These are phyloP conservation scores for button mushroom (Agaricus bisporus) DNA, from an alignment of 768 basidiomycete species.

Conservation along the genomic window DNA sequence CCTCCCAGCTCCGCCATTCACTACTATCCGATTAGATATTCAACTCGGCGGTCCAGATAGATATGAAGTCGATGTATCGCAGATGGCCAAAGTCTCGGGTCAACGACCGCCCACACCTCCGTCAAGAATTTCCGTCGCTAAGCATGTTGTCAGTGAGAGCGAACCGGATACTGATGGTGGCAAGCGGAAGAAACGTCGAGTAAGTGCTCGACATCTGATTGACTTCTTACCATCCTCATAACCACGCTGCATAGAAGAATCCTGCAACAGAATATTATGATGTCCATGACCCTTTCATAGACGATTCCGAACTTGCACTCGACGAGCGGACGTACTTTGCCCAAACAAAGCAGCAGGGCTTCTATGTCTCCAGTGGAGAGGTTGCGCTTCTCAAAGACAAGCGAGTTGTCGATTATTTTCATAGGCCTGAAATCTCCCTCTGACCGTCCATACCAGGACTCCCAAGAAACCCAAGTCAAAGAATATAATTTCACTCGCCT, in stretches of 20 bases:
- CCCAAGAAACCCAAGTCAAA: constrained; percentile 72
- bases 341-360: constrained; percentile 87
- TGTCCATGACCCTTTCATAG: constrained; percentile 91
- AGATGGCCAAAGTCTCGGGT: constrained; percentile 55
- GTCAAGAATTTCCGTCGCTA: constrained; percentile 38
- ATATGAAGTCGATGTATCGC: constrained; percentile 65
- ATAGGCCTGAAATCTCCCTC: too few relatives aligned
- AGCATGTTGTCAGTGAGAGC: constrained; percentile 42
- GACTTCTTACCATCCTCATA: not conserved
- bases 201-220: constrained; percentile 8
- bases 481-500: constrained; percentile 29
- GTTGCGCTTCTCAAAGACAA: constrained; percentile 83
- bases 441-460: constrained; percentile 27
- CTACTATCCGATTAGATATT: constrained; percentile 67
- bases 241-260: constrained; percentile 37
- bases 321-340: constrained; percentile 91
- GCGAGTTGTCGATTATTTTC: constrained; percentile 18
- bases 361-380: constrained; percentile 87
- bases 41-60: constrained; percentile 64
- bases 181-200: constrained; percentile 30
- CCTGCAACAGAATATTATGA: constrained; percentile 80
- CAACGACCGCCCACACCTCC: constrained; percentile 59
- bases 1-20: constrained; percentile 43
- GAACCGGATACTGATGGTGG: constrained; percentile 23
- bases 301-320: constrained; percentile 88